A percentile compares a stretch with the other conserved stretches of the same genome.
These are phyloP conservation scores for Yarrowia sp. DNA, from an alignment of 805 yeast genomes.

Conservation along the genomic window DNA sequence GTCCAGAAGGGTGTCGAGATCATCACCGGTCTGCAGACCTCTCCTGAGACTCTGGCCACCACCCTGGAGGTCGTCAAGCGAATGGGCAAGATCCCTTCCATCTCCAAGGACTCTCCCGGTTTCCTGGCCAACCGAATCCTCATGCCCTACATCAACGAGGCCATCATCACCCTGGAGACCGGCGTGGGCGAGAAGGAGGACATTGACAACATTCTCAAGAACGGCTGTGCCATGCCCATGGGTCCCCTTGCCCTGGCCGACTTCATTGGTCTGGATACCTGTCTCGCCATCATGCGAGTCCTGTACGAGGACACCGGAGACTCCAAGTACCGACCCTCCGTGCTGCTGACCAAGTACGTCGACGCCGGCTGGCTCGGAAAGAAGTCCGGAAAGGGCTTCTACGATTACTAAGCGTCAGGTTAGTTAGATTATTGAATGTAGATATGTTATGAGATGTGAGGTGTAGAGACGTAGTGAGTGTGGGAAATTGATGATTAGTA, in stretches of 20 bases:
- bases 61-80: conserved; percentile 37
- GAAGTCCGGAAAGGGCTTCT: conserved; percentile 44
- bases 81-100: conserved; percentile 41
- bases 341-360: conserved; percentile 40
- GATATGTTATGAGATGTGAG: too few relatives aligned
- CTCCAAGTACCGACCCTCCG: conserved; percentile 44
- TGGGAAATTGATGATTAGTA: too few relatives aligned
- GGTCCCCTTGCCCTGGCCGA: conserved; percentile 46
- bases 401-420: conserved; percentile 36
- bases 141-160: conserved; percentile 46
- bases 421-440: too few relatives aligned
- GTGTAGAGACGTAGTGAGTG: too few relatives aligned
- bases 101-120: conserved; percentile 44
- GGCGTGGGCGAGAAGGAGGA: conserved; percentile 43
- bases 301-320: conserved; percentile 42
- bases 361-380: conserved; percentile 45
- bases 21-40: conserved; percentile 43
- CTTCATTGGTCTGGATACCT: conserved; percentile 45
- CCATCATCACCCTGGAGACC: conserved; percentile 41
- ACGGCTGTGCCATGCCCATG: conserved; percentile 49
- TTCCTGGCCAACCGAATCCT: conserved; percentile 44
- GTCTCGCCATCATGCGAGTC: conserved; percentile 44
- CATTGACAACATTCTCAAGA: conserved; percentile 45
- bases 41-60: conserved; percentile 37
- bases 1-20: conserved; percentile 46